Base-by-base conservation (phyloP, 2,329 filamentous ascomycete species). In the Balansia obtecta region DNA sequence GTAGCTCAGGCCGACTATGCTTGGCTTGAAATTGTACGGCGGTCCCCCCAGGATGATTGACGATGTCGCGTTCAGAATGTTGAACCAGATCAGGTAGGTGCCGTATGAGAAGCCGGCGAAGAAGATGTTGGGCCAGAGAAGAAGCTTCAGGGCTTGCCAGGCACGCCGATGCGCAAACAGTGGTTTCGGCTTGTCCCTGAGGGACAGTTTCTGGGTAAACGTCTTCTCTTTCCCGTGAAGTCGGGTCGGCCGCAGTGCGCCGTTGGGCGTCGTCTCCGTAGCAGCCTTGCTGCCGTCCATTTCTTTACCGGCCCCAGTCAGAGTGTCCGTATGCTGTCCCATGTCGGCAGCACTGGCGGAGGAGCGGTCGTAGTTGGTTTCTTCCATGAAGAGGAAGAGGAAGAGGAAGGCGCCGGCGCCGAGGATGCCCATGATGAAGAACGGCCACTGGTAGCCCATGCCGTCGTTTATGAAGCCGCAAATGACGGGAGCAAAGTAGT, bases 331-430 rank as follows among this genome's bases (percentile, higher is more conserved):
- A 8, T 12, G 11, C 11, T 20, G 15, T 22, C n/a, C 43, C 15
- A 13, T 20, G 38, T 58, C 12, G 52, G 53, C 45, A 6, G 42
- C 37, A 10, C 27, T 50, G 11, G 15, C 43, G 18, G 13, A n/a
- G 9, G 40, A 13, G 18, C 73, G 66, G 42, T 69, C 63, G 55
- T 81, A 82, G 13, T 72, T 72, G 7, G 77, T 78, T 58, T 83
- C 79, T 54, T 82, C 78, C 53, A 80, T 75, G 56, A 82, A 75
- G 52, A 82, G 64, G 57, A 81, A 78, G 0, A 71, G 51, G 34
- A 71, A 65, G 0, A 70, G 40, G 12, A 64, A 64, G 4, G 61
- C 62, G 0, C 55, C 61, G 1, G 56, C 66, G 46, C 64, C 63
- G 50, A 71, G 68, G 33, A 71, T 66, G 3, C 63, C 62, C 4